Base-by-base conservation (phyloP, 1,139 yeast genomes). In the Pneumocystis sp. region DNA sequence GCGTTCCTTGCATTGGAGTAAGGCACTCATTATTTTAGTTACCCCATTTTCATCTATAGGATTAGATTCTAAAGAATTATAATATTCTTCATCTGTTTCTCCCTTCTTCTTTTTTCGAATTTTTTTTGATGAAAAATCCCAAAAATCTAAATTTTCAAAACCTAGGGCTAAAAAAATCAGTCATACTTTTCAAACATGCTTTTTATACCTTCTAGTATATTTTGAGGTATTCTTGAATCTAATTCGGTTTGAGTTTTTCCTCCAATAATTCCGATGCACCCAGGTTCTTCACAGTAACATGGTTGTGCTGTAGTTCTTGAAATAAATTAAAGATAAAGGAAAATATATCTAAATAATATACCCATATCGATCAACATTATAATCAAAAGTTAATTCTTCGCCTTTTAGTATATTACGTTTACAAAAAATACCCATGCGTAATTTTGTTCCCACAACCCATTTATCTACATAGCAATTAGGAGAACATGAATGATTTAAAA, bases 391-490 rank as follows among this genome's bases (percentile, higher is more conserved):
- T 69, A 93, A 84, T 74, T 93, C 98, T 75, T 93, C 97, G 63
- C 96, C 96, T 66, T 76, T 76, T n/a, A 71, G 67, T 65, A 93
- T 89, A 44, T 79, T 76, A 69, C 96, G 79, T 71, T 87, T 87
- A 65, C 97, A 89, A 74, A 93, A 93, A 34, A 93, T 88, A 56
- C 98, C 98, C 97, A 93, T 93, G 70, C 90, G 81, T 68, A 89
- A 80, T 73, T 88, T 87, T 69, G 87, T 89, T 29, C 91, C 93
- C 19, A 93, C 97, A 25, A 90, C 95, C 98, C 98, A 93, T 77
- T 93, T 93, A 75, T 91, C 97, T 61, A 93, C 96, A 72, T 83
- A 89, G 25, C 96, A 93, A 75, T 93, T 93, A 5, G 98, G 97
- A 70, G 82, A 84, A 75, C 98, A 93, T 25, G 96, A 89, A 75